Evolutionary conservation across 139 green algal species (phyloP), one percentile per base, ranked within the genome.

Genomic region (Penium margaritaceum): DNA sequence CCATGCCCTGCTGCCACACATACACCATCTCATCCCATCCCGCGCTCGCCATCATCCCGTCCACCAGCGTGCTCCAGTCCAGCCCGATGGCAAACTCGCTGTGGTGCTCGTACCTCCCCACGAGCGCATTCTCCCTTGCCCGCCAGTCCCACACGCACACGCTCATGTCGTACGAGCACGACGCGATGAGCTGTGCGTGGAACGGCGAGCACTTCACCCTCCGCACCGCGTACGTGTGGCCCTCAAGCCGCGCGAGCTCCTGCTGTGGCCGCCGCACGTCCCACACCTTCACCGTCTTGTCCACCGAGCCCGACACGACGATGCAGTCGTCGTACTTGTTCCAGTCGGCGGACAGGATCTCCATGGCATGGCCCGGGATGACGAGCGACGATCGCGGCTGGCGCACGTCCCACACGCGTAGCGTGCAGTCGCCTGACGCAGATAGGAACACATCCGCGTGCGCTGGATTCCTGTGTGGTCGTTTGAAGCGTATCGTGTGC

Each of bases 81-180:
- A 98, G 73, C 0, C 94, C 94, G 9, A 87, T 77, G 4, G 83
- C 83, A 61, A 87, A 87, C 35, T 86, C 81, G 46, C 54, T 69
- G 30, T 75, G 78, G 4, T 81, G 76, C 4, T 80, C 77, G 19
- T 81, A 84, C 38, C 32, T 33, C 62, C 53, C 58, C 21, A 91
- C 44, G 44, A 89, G 47, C n/a, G 89, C 80, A 37, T 93, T 85
- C 64, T 90, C 86, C 0, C 85, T 84, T 2, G 84, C 85, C 0
- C 78, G 70, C 9, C 24, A 84, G 80, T 98, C 91, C 94, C 94
- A 98, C 65, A 97, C 80, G 64, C 89, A 88, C 9, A 98, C 89
- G 0, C 87, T 91, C 92, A 97, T 97, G 84, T 97, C 92, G 70
- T 97, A 97, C 21, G 86, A 91, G 67, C 86, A 94, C 0, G 85